Evolutionary conservation across 2,329 filamentous ascomycete genomes (phyloP).

Genomic region (Botrytis byssoidea): DNA sequence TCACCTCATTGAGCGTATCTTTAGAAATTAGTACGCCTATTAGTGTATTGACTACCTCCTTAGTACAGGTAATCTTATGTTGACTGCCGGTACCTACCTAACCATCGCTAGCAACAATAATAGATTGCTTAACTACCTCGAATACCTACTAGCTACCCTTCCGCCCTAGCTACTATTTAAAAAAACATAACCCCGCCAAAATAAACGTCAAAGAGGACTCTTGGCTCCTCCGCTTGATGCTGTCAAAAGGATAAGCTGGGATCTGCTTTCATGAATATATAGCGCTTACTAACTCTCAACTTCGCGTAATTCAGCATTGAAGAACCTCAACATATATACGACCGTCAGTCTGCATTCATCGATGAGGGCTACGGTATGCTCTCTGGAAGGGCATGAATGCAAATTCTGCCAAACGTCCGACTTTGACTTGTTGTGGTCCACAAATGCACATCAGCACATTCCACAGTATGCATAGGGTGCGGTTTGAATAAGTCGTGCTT

Average conservation of each 20-base stretch:
- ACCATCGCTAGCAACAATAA: neutral
- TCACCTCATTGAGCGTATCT: neutral
- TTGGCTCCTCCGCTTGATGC: neutral
- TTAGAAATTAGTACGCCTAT: neutral
- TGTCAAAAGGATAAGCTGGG: neutral
- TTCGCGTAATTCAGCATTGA: neutral
- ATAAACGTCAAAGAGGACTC: neutral
- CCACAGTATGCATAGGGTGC: neutral
- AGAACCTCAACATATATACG: neutral
- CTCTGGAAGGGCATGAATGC: neutral
- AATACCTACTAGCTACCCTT: neutral
- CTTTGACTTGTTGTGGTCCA: neutral
- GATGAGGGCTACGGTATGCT: neutral
- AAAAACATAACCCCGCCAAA: neutral
- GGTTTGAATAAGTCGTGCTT: conserved; percentile 10
- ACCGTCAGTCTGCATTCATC: neutral
- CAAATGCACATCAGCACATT: conserved; percentile 8
- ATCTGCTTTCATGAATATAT: conserved; percentile 10
- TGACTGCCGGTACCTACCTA: neutral
- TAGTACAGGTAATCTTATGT: neutral
- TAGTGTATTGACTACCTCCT: neutral
- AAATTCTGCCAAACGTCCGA: neutral
- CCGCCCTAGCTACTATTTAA: neutral
- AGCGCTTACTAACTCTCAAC: neutral
- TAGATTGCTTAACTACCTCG: neutral